A percentile compares a stretch with the other conserved stretches of the same genome.
Evolutionary conservation across 352 stramenopile genomes (phyloP).

Genomic region (Globisporangium nunn): DNA sequence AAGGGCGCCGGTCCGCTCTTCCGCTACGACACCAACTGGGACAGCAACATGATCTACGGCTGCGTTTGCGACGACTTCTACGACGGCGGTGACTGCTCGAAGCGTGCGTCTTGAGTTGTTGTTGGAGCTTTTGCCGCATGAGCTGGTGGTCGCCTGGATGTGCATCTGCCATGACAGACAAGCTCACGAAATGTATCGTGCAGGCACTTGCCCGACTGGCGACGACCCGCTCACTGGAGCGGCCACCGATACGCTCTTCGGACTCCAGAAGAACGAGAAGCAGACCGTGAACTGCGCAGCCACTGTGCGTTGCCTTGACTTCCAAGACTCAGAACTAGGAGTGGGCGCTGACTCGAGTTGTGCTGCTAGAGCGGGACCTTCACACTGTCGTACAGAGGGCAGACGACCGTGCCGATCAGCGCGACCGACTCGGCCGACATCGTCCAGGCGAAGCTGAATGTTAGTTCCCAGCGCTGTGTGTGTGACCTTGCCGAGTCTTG

Average conservation of each 20-base stretch:
- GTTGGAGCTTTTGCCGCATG: background rate
- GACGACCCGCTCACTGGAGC: conserved; percentile 72
- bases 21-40: conserved; percentile 62
- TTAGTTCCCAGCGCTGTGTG: conserved; percentile 13
- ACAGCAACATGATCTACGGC: conserved; percentile 84
- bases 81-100: conserved; percentile 81
- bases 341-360: background rate
- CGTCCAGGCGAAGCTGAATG: conserved; percentile 64
- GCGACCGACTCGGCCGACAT: conserved; percentile 48
- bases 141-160: background rate
- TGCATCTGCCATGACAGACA: background rate
- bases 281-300: conserved; percentile 61
- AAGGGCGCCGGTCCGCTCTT: conserved; percentile 36
- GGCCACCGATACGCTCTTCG: conserved; percentile 52
- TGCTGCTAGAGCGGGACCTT: conserved; percentile 50
- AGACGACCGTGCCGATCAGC: conserved; percentile 65
- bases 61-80: conserved; percentile 85
- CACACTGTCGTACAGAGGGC: conserved; percentile 52
- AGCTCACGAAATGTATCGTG: background rate
- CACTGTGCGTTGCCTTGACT: conserved; percentile 26
- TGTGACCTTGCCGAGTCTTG: background rate
- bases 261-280: conserved; percentile 78
- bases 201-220: conserved; percentile 44
- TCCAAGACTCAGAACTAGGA: too few relatives aligned
- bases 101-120: conserved; percentile 26